Evolutionary conservation across 805 yeast genomes (phyloP), one percentile per base, ranked within the genome.

Genomic region (Tetrapisispora taiwanensis): DNA sequence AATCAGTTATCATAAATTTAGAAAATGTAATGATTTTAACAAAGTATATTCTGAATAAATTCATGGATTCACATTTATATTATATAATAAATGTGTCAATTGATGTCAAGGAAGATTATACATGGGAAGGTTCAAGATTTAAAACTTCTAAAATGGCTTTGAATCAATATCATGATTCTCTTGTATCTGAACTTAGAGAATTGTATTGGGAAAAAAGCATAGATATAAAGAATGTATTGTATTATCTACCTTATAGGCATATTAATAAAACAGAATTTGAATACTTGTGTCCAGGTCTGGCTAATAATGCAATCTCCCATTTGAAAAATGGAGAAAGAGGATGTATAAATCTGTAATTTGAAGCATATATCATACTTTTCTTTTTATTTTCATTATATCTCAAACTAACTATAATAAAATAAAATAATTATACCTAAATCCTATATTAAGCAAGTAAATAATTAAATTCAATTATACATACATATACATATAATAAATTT

Each of bases 141-240:
- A 17, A 47, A 5, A 43, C 51, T 1, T 47, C 58, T 0, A 56
- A 56, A 35, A 48, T 52, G 7, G 60, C 53, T 7, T 30, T 56
- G 22, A 50, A 52, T 31, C 62, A 58, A 36, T 52, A 54, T 36
- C 59, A 56, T 41, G 61, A 59, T 43, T 50, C 56, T 1, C 37
- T 59, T 9, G 43, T 48, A 4, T 55, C 56, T 8, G 63, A 58
- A 30, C 35, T 50, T 4, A 35, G 43, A 12, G 24, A 40, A 7
- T 26, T 34, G n/a, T 34, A 42, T 15, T 30, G 37, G 7, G 44
- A 41, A 17, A 40, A 36, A 13, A 44, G 30, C 28, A 1, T 27
- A 6, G 43, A 47, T 13, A 36, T 49, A 3, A 52, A 52, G 35
- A 48, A 51, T 5, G 26, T 52, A 13, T 39, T 52, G 13, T 45